These are phyloP conservation scores for Aspergillus tamarii DNA, from an alignment of 2,329 filamentous ascomycete genomes.

Conservation along the genomic window DNA sequence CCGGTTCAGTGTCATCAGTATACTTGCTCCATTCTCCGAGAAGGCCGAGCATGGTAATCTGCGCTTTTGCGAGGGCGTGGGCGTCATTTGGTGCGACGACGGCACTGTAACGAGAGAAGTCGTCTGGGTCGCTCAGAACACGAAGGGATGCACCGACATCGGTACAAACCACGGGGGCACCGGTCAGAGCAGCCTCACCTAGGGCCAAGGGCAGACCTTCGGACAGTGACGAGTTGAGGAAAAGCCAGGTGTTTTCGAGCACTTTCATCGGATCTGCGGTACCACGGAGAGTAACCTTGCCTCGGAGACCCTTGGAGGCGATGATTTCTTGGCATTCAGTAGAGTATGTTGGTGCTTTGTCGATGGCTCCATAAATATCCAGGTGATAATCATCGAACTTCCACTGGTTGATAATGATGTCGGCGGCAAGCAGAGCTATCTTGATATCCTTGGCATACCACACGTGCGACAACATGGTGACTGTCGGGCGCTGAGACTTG, in stretches of 20 bases:
- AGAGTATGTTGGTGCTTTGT: conserved; percentile 64
- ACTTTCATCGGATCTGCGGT: conserved; percentile 61
- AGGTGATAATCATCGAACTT: conserved; percentile 67
- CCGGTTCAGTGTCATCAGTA: conserved; percentile 53
- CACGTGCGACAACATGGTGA: conserved; percentile 66
- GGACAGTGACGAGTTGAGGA: conserved; percentile 52
- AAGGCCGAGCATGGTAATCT: conserved; percentile 65
- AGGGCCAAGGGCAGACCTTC: conserved; percentile 51
- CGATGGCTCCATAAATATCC: conserved; percentile 65
- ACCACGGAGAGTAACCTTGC: conserved; percentile 56
- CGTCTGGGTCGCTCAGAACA: conserved; percentile 47
- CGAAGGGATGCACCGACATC: conserved; percentile 47
- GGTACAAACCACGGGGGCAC: conserved; percentile 49
- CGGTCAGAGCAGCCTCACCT: conserved; percentile 51
- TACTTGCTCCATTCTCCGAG: conserved; percentile 64
- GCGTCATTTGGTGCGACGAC: conserved; percentile 68
- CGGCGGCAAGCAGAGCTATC: conserved; percentile 64
- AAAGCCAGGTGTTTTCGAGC: conserved; percentile 60
- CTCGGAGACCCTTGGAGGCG: conserved; percentile 57
- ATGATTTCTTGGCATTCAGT: conserved; percentile 63
- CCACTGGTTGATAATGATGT: conserved; percentile 68
- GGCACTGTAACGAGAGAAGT: conserved; percentile 59
- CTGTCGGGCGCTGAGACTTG: conserved; percentile 61
- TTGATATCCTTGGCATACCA: conserved; percentile 64
- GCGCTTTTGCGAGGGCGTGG: conserved; percentile 61